Conservation (phyloP, 495 filamentous ascomycete genomes). For the Talaromyces wortmannii region DNA sequence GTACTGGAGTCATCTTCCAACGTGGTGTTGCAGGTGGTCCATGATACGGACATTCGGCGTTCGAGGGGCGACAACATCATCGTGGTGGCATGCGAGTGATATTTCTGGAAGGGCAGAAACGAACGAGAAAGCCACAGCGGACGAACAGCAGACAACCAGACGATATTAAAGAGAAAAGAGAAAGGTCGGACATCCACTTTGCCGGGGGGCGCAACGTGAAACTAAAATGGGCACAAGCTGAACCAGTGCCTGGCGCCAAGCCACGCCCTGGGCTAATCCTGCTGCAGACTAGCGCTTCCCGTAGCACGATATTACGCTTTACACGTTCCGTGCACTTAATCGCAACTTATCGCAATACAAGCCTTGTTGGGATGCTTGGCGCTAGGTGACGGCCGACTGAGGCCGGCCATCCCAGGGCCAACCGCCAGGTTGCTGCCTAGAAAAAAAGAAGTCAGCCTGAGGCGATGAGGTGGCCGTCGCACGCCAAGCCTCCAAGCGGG, state of each 20-base stretch:
- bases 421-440: no score
- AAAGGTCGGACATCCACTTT: no score
- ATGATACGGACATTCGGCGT: constrained; percentile 22
- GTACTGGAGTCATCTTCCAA: constrained; percentile 37
- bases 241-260: neutral
- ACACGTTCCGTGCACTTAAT: no score
- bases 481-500: no score
- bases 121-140: neutral
- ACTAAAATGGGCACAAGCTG: neutral
- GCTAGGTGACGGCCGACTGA: no score
- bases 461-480: no score
- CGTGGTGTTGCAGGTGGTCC: constrained; percentile 45
- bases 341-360: no score
- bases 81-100: neutral
- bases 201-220: neutral
- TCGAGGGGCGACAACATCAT: neutral
- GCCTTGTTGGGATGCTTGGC: no score
- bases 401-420: no score
- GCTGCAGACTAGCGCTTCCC: neutral
- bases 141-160: no score
- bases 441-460: no score
- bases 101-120: neutral
- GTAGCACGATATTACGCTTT: neutral
- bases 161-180: no score
- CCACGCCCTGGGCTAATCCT: neutral